Base-by-base conservation (phyloP, 768 basidiomycete genomes). In the Inosperma sp. region DNA sequence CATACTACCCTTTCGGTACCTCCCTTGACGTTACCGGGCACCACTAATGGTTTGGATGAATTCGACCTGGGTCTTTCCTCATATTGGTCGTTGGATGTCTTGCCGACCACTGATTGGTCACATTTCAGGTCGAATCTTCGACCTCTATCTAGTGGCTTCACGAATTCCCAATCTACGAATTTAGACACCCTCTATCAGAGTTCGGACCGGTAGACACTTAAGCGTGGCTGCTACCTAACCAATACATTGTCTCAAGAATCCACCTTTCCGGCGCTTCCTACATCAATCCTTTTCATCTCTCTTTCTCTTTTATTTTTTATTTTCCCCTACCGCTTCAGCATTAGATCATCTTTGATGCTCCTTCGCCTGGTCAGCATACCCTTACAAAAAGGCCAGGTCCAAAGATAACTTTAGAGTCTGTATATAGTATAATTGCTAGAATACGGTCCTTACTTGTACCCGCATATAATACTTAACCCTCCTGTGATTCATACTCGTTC, bases 241-340 rank as follows among this genome's bases (percentile, higher is more conserved):
- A n/a, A n/a, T n/a, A n/a, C n/a, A n/a, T n/a, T n/a, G n/a, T n/a
- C n/a, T n/a, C n/a, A n/a, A n/a, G n/a, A n/a, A n/a, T n/a, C 14
- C 17, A 23, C 30, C 29, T 31, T 2, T 14, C 31, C 44, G 44
- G 44, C 34, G 44, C 23, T 33, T 22, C 44, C 44, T 45, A 44
- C n/a, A n/a, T 44, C 22, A 16, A n/a, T 33, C 13, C 21, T 23
- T 22, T 25, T 6, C 27, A 46, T 33, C 45, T 34, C 23, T 45
- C 21, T 17, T 45, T 45, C 21, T 31, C 30, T 45, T 31, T 46
- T 22, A 10, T 25, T 46, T 34, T 46, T 30, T 34, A n/a, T n/a
- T n/a, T n/a, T n/a, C n/a, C n/a, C n/a, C n/a, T n/a, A n/a, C 35
- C 45, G 45, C 45, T 46, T 46, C 45, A 36, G 35, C 35, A n/a